These are phyloP conservation scores for Mucor indicus DNA, from an alignment of 371 early-diverging fungal species.

Conservation along the genomic window DNA sequence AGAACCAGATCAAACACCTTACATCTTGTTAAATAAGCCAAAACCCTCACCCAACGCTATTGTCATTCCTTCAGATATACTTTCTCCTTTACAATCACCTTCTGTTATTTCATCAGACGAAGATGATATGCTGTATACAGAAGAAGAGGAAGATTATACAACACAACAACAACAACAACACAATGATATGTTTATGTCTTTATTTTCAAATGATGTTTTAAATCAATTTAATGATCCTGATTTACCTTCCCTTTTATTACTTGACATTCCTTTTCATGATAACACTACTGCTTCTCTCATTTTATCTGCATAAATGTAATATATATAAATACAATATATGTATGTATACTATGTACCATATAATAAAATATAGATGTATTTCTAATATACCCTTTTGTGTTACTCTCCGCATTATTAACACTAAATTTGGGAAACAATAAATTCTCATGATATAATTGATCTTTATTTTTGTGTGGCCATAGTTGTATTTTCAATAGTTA, in stretches of 20 bases:
- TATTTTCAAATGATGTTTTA: constrained; percentile 2
- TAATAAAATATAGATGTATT: too few relatives aligned
- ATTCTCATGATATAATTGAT: too few relatives aligned
- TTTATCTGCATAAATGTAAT: too few relatives aligned
- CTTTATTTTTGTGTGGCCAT: too few relatives aligned
- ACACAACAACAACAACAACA: neutral
- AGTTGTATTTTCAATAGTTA: too few relatives aligned
- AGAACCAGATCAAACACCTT: constrained; percentile 7
- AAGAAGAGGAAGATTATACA: constrained; percentile 6
- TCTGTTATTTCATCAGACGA: neutral
- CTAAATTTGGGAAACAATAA: too few relatives aligned
- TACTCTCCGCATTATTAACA: too few relatives aligned
- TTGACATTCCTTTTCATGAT: constrained; percentile 2
- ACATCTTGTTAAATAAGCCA: constrained; percentile 2
- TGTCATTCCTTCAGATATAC: constrained; percentile 4
- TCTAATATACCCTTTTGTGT: too few relatives aligned
- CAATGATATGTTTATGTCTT: neutral
- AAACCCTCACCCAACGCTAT: neutral
- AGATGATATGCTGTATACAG: neutral
- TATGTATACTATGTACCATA: too few relatives aligned
- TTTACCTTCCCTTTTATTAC: constrained; percentile 16
- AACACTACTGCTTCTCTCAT: too few relatives aligned
- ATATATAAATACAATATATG: too few relatives aligned
- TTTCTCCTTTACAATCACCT: constrained; percentile 7
- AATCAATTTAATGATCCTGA: constrained; percentile 10